Percentiles rank a stretch among this genome's conserved stretches.
phyloP scores from a whole-genome alignment of 805 yeast genomes.

The Candida patagonica region DNA sequence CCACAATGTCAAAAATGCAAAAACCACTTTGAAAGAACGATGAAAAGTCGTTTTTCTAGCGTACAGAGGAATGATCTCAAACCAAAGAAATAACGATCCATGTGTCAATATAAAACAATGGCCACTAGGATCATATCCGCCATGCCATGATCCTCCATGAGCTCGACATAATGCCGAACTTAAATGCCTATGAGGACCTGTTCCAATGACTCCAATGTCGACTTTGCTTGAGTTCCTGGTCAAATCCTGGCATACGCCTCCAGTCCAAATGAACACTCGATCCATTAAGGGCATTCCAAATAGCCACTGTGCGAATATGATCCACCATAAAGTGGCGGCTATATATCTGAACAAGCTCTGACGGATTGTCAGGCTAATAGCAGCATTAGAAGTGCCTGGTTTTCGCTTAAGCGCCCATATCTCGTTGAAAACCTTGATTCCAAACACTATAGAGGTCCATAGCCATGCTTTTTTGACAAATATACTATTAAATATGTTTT shows the following conservation, averaged over 20 bases:
- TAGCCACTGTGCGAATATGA: slow-evolving; percentile 77
- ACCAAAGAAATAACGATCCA: slow-evolving; percentile 53
- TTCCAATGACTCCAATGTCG: neutral
- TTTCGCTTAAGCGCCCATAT: neutral
- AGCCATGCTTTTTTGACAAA: slow-evolving; percentile 91
- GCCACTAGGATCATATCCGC: slow-evolving; percentile 96
- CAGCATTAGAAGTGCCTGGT: neutral
- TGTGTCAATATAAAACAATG: slow-evolving; percentile 75
- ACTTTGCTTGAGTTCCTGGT: neutral
- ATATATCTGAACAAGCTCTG: slow-evolving; percentile 32
- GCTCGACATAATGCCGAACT: slow-evolving; percentile 39
- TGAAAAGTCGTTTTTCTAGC: neutral
- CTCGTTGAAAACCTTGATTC: slow-evolving; percentile 8
- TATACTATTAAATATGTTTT: slow-evolving; percentile 56
- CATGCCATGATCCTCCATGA: slow-evolving; percentile 59
- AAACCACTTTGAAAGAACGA: slow-evolving; percentile 23
- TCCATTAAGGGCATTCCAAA: slow-evolving; percentile 88
- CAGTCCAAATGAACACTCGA: slow-evolving; percentile 64
- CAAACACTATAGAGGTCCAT: slow-evolving; percentile 58
- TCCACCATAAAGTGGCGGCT: slow-evolving; percentile 71
- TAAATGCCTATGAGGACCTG: slow-evolving; percentile 2
- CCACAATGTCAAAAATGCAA: slow-evolving; percentile 47
- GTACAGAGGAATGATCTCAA: slow-evolving; percentile 44
- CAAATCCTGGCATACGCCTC: slow-evolving; percentile 57
- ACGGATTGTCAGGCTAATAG: neutral